Evolutionary conservation across 768 basidiomycete genomes (phyloP).

Genomic region (Gloeopeniophorella convolvens): DNA sequence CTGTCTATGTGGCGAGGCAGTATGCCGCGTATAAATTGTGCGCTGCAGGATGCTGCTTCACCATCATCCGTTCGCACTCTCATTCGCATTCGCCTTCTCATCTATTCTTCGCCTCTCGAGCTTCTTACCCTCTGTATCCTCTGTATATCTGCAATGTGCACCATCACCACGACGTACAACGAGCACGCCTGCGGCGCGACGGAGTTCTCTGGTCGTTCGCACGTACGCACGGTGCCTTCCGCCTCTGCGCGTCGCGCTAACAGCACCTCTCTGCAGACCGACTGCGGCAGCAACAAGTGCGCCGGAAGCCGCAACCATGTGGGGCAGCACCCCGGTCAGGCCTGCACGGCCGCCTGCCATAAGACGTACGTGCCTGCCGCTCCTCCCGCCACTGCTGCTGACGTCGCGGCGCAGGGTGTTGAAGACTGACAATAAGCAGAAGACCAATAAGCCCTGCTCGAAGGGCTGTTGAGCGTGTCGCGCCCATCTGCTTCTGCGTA

Average conservation of each 20-base stretch:
- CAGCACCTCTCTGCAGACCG: not conserved
- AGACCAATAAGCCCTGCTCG: conserved; percentile 8
- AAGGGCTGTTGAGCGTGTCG: conserved; percentile 5
- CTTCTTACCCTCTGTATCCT: not conserved
- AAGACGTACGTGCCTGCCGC: conserved; percentile 2
- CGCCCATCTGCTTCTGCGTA: not conserved
- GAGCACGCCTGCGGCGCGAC: conserved; percentile 11
- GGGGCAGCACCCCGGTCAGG: conserved; percentile 4
- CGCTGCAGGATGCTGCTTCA: no score
- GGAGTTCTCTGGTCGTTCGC: conserved; percentile 11
- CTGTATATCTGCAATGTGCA: conserved; percentile 6
- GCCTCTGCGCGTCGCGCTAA: not conserved
- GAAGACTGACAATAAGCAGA: conserved; percentile 3
- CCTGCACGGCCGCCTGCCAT: conserved; percentile 10
- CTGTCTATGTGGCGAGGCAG: no score
- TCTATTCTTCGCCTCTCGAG: not conserved
- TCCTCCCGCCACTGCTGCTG: not conserved
- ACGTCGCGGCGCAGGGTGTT: not conserved
- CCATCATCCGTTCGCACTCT: no score
- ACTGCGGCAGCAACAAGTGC: conserved; percentile 10
- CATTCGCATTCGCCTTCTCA: no score
- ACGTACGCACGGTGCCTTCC: not conserved
- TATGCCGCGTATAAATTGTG: no score
- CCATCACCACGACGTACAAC: conserved; percentile 8
- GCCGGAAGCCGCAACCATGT: conserved; percentile 8